Evolutionary conservation across 805 yeast species (phyloP).

Genomic region (Suhomyces kilbournensis): DNA sequence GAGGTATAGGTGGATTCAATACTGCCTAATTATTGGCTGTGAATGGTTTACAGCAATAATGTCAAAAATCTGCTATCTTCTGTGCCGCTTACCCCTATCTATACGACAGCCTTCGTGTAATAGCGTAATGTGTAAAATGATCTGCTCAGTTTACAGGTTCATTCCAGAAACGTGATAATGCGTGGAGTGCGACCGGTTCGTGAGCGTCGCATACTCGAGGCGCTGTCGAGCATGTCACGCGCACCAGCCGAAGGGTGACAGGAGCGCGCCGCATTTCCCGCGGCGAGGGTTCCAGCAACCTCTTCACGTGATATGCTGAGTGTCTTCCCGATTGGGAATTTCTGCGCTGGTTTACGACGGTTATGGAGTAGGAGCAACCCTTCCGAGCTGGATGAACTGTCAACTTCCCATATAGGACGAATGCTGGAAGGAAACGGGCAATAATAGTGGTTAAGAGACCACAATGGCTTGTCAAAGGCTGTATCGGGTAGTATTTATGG

Average conservation of each 20-base stretch:
- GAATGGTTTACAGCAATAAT: not conserved
- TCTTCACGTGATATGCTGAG: not conserved
- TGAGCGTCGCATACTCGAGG: not conserved
- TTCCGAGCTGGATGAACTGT: not conserved
- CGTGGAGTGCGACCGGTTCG: not conserved
- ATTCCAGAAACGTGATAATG: not conserved
- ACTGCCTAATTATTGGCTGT: not conserved
- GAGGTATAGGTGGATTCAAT: not conserved
- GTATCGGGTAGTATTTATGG: not conserved
- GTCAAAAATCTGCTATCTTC: not conserved
- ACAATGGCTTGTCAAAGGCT: not conserved
- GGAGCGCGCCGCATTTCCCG: not conserved
- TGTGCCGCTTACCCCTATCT: not conserved
- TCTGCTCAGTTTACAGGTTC: conserved; percentile 1
- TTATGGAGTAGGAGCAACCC: not conserved
- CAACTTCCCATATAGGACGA: not conserved
- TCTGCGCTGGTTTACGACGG: not conserved
- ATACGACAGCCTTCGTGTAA: conserved; percentile 1
- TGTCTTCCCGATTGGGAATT: not conserved
- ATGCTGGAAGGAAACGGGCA: not conserved
- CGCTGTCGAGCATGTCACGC: not conserved
- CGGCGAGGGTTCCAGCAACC: not conserved
- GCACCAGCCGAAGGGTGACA: not conserved
- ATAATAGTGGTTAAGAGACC: not conserved
- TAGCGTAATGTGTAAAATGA: conserved; percentile 2